A percentile compares a stretch with the other conserved stretches of the same genome.
Conservation (phyloP, 2,329 filamentous ascomycete species). For the Monosporascus ibericus region DNA sequence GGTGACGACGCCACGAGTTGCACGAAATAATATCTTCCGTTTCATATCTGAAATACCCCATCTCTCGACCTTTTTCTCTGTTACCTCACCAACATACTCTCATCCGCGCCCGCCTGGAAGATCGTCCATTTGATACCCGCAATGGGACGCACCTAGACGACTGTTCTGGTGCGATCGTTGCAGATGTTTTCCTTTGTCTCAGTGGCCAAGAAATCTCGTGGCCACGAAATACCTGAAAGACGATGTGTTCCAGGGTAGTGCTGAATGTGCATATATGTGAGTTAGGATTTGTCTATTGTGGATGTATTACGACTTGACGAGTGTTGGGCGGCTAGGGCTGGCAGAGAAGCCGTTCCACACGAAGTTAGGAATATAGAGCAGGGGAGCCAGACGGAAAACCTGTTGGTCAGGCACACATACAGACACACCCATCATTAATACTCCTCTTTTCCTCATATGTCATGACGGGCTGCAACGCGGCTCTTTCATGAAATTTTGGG, state of each 20-base stretch:
- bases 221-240: background rate
- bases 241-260: background rate
- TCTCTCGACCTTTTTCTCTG: slow-evolving; percentile 7
- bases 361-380: background rate
- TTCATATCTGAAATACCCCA: slow-evolving; percentile 14
- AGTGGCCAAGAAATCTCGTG: background rate
- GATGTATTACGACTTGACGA: background rate
- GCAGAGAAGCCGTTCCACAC: background rate
- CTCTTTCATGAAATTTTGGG: too few relatives aligned
- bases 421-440: background rate
- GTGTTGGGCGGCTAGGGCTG: background rate
- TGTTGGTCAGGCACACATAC: background rate
- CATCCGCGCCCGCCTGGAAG: background rate
- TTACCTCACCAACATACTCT: background rate
- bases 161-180: background rate
- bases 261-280: background rate
- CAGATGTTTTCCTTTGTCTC: background rate
- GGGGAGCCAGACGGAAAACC: background rate
- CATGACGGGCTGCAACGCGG: too few relatives aligned
- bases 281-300: background rate
- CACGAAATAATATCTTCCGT: slow-evolving; percentile 10
- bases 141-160: background rate
- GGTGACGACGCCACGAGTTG: slow-evolving; percentile 2
- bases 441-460: background rate
- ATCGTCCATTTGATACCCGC: background rate